Percentiles rank a stretch among this genome's conserved stretches.
Evolutionary conservation across 1,139 yeast species (phyloP).

Genomic region (Insectozyma bohioensis): DNA sequence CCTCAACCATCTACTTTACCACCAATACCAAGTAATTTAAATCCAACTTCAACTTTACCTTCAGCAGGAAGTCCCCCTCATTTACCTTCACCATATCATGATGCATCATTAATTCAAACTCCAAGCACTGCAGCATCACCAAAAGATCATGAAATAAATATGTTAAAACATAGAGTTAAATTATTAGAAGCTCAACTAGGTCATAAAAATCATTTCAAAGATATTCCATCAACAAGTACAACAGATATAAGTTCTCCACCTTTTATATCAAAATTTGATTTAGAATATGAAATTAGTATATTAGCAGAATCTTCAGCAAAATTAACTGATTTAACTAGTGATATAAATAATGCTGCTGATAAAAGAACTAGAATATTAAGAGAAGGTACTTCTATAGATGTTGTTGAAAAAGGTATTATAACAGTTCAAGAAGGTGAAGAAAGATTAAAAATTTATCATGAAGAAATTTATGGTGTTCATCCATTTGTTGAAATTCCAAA

Average conservation of each 20-base stretch:
- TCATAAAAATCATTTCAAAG: constrained; percentile 5
- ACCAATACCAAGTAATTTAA: constrained; percentile 9
- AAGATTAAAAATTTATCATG: constrained; percentile 44
- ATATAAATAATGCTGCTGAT: constrained; percentile 35
- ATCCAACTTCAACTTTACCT: constrained; percentile 5
- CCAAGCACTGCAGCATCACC: constrained; percentile 1
- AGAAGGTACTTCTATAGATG: constrained; percentile 32
- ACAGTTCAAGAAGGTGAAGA: constrained; percentile 49
- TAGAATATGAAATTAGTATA: constrained; percentile 36
- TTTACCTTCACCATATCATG: constrained; percentile 5
- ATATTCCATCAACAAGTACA: constrained; percentile 6
- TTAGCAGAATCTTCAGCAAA: constrained; percentile 30
- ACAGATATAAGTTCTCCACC: constrained; percentile 24
- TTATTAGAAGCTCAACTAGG: constrained; percentile 21
- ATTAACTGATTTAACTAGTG: constrained; percentile 39
- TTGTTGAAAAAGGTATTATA: constrained; percentile 48
- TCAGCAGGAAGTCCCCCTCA: constrained; percentile 1
- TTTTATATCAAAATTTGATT: constrained; percentile 31
- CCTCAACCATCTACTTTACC: constrained; percentile 9
- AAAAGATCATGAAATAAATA: constrained; percentile 16
- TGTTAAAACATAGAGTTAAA: constrained; percentile 22
- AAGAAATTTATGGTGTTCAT: constrained; percentile 36
- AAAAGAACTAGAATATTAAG: constrained; percentile 33
- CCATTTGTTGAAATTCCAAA: constrained; percentile 58
- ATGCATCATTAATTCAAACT: constrained; percentile 4